These are phyloP conservation scores for Pichia manshurica DNA, from an alignment of 805 yeast species.

Conservation along the genomic window DNA sequence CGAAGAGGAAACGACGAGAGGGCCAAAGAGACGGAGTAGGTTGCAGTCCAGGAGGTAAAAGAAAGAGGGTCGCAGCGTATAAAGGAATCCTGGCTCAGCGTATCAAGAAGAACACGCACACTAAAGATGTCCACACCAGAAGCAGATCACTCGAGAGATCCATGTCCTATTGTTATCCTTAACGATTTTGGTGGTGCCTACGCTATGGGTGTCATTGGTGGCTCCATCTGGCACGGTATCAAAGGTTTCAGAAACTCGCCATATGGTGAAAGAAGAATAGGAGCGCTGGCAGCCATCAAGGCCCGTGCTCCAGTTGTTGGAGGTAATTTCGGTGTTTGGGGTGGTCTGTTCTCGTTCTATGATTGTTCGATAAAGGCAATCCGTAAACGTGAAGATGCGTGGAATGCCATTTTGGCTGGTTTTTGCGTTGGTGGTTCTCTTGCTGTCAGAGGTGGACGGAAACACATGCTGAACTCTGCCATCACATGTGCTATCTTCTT, in stretches of 20 bases:
- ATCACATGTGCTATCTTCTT: constrained; percentile 95
- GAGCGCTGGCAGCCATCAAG: constrained; percentile 84
- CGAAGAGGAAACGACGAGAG: neutral
- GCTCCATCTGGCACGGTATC: constrained; percentile 97
- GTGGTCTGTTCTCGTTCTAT: constrained; percentile 92
- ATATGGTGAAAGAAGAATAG: constrained; percentile 87
- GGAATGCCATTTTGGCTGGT: constrained; percentile 97
- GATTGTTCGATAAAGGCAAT: constrained; percentile 95
- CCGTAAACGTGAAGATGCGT: constrained; percentile 96
- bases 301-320: constrained; percentile 98
- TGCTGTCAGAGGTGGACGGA: constrained; percentile 98
- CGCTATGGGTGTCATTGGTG: constrained; percentile 99
- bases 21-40: neutral
- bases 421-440: constrained; percentile 97
- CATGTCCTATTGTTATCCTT: constrained; percentile 94
- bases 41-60: too few species aligned
- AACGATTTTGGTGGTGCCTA: constrained; percentile 99
- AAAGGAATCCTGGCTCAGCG: too few species aligned
- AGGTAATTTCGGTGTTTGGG: constrained; percentile 99
- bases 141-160: constrained; percentile 98
- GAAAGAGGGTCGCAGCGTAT: too few species aligned
- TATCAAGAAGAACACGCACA: neutral
- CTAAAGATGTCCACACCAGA: constrained; percentile 49
- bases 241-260: constrained; percentile 99
- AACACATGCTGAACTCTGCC: constrained; percentile 92